A percentile compares a stretch with the other conserved stretches of the same genome.
These are phyloP conservation scores for Cryptosporidium tyzzeri DNA, from an alignment of 169 alveolate species.

Conservation along the genomic window DNA sequence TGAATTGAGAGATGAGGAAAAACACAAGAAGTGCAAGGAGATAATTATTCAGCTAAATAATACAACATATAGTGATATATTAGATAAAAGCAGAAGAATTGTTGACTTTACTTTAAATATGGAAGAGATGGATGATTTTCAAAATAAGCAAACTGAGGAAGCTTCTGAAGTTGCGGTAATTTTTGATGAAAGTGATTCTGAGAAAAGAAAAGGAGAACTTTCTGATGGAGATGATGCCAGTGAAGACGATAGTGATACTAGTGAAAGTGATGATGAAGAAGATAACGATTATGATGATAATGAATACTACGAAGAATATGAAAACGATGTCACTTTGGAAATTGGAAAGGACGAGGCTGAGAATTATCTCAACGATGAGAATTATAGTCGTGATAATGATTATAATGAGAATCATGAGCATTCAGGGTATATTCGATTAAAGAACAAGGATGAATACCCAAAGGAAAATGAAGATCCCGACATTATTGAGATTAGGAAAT, in stretches of 20 bases:
- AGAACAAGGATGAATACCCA: slow-evolving; percentile 21
- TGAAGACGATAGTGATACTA: slow-evolving; percentile 76
- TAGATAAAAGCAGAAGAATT: slow-evolving; percentile 80
- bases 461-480: slow-evolving; percentile 60
- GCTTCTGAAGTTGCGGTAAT: slow-evolving; percentile 85
- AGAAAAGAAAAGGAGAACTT: slow-evolving; percentile 56
- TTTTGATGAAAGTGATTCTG: slow-evolving; percentile 73
- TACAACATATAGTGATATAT: slow-evolving; percentile 81
- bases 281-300: slow-evolving; percentile 71
- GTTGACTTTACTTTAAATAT: slow-evolving; percentile 83
- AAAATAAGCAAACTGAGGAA: slow-evolving; percentile 73
- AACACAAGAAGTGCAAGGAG: slow-evolving; percentile 84
- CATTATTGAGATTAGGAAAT: slow-evolving; percentile 81
- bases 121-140: slow-evolving; percentile 83
- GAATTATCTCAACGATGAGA: slow-evolving; percentile 30
- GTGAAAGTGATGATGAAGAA: slow-evolving; percentile 76
- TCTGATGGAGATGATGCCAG: slow-evolving; percentile 66
- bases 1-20: slow-evolving; percentile 84
- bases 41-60: slow-evolving; percentile 81
- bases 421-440: slow-evolving; percentile 81
- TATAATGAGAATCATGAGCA: slow-evolving; percentile 84
- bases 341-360: slow-evolving; percentile 79
- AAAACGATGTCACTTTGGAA: slow-evolving; percentile 29
- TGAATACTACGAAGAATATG: slow-evolving; percentile 51
- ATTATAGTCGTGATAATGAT: background rate